Base-by-base conservation (phyloP, 176 grass and related monocot species). In the Stipa capillata region DNA sequence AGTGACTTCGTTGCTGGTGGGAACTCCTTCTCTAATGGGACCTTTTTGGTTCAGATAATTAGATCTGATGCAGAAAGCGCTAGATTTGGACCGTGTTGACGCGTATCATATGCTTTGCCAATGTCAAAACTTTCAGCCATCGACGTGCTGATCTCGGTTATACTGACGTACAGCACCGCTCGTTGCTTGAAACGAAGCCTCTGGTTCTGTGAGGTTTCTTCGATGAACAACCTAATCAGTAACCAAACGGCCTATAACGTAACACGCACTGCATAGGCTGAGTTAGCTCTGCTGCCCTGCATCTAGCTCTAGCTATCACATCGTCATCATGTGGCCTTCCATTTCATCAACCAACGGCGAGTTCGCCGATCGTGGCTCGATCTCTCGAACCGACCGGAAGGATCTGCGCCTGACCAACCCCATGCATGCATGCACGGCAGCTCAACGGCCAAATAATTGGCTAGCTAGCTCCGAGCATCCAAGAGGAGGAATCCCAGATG, bases 51-150 rank as follows among this genome's bases (percentile, higher is more conserved):
- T n/a, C 58, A 50, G 73, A 43, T 62, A 43, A 29, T 21, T 51
- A 67, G 73, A 82, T 72, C 35, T 53, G 79, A 16, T 42, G 79
- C 54, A n/a, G 85, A 87, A 20, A 10, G 64, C 1, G 44, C 70
- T 54, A 9, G 42, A 7, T 34, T 51, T 70, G 59, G 65, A 70
- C 47, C 65, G 43, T 54, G 43, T 65, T 36, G 12, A 78, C 31
- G 40, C 7, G 27, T 14, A n/a, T n/a, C n/a, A n/a, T n/a, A n/a
- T n/a, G n/a, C n/a, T n/a, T n/a, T n/a, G n/a, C n/a, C n/a, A n/a
- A n/a, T n/a, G n/a, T n/a, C n/a, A n/a, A n/a, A 59, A 17, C 27
- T 28, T 25, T 24, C 24, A 49, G 47, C 47, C 47, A 1, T n/a
- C n/a, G n/a, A n/a, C n/a, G n/a, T n/a, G n/a, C n/a, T n/a, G n/a